Base-by-base conservation (phyloP, 225 moss, liverwort and hornwort species). In the Straminergon stramineum region DNA sequence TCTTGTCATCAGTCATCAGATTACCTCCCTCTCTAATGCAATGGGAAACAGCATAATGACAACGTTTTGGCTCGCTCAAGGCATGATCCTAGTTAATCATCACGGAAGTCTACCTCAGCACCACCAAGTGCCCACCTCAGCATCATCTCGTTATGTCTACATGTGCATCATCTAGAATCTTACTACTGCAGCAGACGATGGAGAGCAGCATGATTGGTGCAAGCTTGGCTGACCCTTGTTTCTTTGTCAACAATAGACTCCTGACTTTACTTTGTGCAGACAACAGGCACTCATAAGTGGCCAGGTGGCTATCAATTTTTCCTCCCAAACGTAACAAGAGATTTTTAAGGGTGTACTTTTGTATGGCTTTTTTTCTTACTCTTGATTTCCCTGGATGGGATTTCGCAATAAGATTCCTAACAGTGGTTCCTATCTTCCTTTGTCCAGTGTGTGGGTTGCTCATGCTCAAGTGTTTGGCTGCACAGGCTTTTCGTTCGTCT, bases 181-280 rank as follows among this genome's bases (percentile, higher is more conserved):
- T 89, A 87, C 89, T 88, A 87, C 92, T 56, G 90, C 95, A 93
- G 94, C 96, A 95, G 91, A 96, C 92, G 92, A 92, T 91, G 95
- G 95, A 95, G 96, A 94, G 93, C 97, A 95, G 95, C 95, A 89
- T 89, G 93, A 94, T 94, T 94, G 95, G 97, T 96, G 98, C 95
- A 98, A 96, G 95, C 92, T 94, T 97, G 96, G 98, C 91, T 97
- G 94, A 95, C 88, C 86, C 92, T 91, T 95, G 93, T 95, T 91
- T 94, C 94, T 90, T 94, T 96, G 95, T 97, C 97, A 96, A 95
- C 95, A 94, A 92, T 94, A 92, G 89, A 92, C 95, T 94, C 95
- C 94, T 96, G 96, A 97, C 93, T 93, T 96, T 93, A 91, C 92
- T 94, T 99, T 97, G 94, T 99, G 97, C 99, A 99, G 97, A 97